Evolutionary conservation across 2,329 filamentous ascomycete genomes (phyloP).

Genomic region (Leptodontidium sp.): DNA sequence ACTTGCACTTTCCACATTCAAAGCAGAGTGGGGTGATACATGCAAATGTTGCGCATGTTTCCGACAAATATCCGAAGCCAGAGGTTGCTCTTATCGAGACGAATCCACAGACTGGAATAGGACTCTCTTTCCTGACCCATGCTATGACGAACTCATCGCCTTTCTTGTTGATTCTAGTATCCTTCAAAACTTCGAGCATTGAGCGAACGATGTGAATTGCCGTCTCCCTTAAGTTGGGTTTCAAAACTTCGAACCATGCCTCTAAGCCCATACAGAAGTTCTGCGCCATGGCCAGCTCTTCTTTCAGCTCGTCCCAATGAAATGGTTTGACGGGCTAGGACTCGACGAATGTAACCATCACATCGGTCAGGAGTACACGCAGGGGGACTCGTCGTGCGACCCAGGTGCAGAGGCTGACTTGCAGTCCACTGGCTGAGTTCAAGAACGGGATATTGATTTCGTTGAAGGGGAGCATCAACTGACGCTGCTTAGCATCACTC

Average conservation of each 20-base stretch:
- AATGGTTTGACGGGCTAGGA: no score
- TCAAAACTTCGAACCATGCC: no score
- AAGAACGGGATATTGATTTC: not conserved
- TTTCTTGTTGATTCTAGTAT: not conserved
- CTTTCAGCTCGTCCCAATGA: no score
- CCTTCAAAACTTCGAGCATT: not conserved
- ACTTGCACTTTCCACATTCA: not conserved
- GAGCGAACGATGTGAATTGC: not conserved
- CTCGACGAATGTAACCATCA: not conserved
- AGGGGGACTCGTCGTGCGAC: not conserved
- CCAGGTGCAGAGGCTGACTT: not conserved
- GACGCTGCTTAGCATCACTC: not conserved
- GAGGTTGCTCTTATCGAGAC: not conserved
- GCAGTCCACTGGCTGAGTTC: not conserved
- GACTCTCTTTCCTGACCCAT: not conserved
- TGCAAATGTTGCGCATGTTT: not conserved
- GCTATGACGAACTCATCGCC: not conserved
- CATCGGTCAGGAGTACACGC: not conserved
- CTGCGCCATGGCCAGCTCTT: no score
- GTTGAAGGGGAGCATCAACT: not conserved
- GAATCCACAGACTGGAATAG: not conserved
- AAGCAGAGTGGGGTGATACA: not conserved
- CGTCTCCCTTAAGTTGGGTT: not conserved
- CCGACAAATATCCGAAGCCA: not conserved
- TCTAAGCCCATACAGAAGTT: no score